Evolutionary conservation across 768 basidiomycete genomes (phyloP), one percentile per base, ranked within the genome.

Genomic region (Phaeotremella skinneri): DNA sequence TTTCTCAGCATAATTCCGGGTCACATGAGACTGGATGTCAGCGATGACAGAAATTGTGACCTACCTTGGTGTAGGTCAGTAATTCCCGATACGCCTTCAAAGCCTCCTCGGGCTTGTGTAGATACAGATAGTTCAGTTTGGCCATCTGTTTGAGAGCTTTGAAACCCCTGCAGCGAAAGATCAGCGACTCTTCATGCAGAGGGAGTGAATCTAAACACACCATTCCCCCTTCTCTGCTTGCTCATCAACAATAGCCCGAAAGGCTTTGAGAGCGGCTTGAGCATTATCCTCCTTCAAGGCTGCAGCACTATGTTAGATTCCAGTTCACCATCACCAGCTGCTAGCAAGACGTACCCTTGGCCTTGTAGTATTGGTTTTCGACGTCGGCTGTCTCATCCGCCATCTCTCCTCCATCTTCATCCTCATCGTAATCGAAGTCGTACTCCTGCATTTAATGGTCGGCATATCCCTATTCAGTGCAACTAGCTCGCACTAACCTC

Each of bases 81-180:
- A 99, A 83, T 65, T 87, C 84, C 20, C 81, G 86, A 75, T 99
- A 99, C 6, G 91, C 87, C 73, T 83, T 80, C 58, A 98, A 79
- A 0, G 96, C 96, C 51, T 93, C 88, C 47, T 83, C 82, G 21
- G 92, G 91, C 71, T 90, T 81, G 66, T 85, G 83, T 26, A 92
- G 82, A 23, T 79, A 80, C 51, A 94, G 82, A 76, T 88, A 99
- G 55, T 93, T 84, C 52, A 97, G 81, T 76, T 99, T 99, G 17
- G 93, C 97, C 51, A 89, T 90, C 70, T 99, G 96, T 71, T 99
- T 99, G 59, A 99, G 82, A 4, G 93, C 90, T 77, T 99, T 99
- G 84, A 99, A 99, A 1, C 93, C 96, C 94, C 93, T 97, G 68
- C 34, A 11, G 3, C n/a, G n/a, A n/a, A n/a, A 39, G 26, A 16